These are phyloP conservation scores for Volutella citrinella DNA, from an alignment of 2,329 filamentous ascomycete species.

Conservation along the genomic window DNA sequence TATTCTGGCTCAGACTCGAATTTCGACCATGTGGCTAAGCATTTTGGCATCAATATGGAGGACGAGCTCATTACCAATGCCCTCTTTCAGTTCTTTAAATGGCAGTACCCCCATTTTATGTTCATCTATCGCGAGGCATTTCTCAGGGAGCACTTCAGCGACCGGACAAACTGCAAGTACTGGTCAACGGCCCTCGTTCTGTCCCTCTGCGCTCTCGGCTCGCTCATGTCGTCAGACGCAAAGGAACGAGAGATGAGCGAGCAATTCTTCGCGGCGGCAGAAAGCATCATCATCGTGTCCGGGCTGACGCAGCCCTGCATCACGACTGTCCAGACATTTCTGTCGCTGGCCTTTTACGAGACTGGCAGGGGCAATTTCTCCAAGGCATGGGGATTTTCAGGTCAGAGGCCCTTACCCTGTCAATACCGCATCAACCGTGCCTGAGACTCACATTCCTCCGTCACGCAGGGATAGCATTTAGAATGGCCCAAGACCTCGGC, in stretches of 20 bases:
- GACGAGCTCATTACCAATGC: constrained; percentile 16
- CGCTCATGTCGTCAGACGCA: constrained; percentile 13
- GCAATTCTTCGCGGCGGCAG: constrained; percentile 19
- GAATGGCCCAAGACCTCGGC: constrained; percentile 27
- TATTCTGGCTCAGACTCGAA: constrained; percentile 10
- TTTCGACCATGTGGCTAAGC: constrained; percentile 16
- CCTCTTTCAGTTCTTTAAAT: constrained; percentile 24
- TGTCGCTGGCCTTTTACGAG: constrained; percentile 27
- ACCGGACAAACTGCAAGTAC: constrained; percentile 18
- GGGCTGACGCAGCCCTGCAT: constrained; percentile 21
- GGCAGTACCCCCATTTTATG: constrained; percentile 31
- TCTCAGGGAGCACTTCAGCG: constrained; percentile 22
- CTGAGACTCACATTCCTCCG: background rate
- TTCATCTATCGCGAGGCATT: constrained; percentile 30
- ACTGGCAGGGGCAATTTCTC: constrained; percentile 25
- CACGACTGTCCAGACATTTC: constrained; percentile 22
- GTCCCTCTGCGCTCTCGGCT: constrained; percentile 22
- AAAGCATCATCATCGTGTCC: constrained; percentile 23
- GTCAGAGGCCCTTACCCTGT: constrained; percentile 5
- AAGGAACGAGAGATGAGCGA: constrained; percentile 10
- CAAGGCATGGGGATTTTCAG: constrained; percentile 27
- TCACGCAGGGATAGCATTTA: constrained; percentile 27
- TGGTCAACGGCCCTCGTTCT: constrained; percentile 24
- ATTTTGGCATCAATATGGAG: constrained; percentile 22
- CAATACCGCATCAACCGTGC: background rate